Evolutionary conservation across 805 yeast species (phyloP).

Genomic region (Hanseniaspora nectarophila): DNA sequence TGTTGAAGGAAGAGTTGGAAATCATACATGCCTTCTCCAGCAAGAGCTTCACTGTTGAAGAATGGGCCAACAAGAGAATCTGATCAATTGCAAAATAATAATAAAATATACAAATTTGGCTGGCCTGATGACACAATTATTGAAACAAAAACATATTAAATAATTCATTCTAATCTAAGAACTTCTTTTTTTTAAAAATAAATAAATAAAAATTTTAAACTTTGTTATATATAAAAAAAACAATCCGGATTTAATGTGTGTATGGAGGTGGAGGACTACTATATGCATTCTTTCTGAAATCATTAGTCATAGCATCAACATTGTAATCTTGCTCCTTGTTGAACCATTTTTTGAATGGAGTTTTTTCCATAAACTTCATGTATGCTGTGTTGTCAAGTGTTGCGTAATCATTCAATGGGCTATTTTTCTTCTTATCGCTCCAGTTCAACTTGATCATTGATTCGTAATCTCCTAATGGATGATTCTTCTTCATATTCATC

Average conservation of each 20-base stretch:
- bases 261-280: slow-evolving; percentile 13
- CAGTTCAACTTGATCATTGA: slow-evolving; percentile 4
- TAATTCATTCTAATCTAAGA: no score
- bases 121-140: no score
- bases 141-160: no score
- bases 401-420: neutral
- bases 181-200: no score
- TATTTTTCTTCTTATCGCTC: neutral
- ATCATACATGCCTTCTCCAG: slow-evolving; percentile 92
- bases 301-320: neutral
- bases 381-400: neutral
- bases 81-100: neutral
- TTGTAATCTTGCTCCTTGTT: neutral
- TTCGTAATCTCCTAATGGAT: neutral
- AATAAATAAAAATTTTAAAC: neutral
- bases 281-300: neutral
- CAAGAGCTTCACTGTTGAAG: slow-evolving; percentile 76
- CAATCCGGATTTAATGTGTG: neutral
- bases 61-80: slow-evolving; percentile 46
- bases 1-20: slow-evolving; percentile 73
- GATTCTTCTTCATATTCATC: neutral
- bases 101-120: neutral
- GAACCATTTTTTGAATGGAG: slow-evolving; percentile 11
- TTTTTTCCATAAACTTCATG: slow-evolving; percentile 1
- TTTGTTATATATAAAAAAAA: neutral